Conservation (phyloP, 2,329 filamentous ascomycete genomes). For the Didymella segeticola region DNA sequence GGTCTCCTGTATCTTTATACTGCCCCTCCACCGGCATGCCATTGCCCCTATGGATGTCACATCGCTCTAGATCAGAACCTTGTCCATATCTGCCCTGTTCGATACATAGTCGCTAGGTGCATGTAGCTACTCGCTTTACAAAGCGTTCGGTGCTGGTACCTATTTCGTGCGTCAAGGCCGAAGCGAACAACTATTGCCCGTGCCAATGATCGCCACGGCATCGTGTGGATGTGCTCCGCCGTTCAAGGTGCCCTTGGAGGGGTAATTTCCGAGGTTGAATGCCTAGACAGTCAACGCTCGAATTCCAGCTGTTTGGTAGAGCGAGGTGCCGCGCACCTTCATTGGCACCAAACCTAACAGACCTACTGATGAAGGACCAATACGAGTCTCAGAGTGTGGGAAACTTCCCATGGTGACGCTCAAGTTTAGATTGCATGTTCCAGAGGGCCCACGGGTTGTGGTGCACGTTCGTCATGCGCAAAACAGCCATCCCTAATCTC, state of each 20-base stretch:
- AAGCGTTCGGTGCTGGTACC: slow-evolving; percentile 15
- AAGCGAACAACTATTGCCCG: slow-evolving; percentile 14
- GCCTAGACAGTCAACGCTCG: background rate
- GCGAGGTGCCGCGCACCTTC: background rate
- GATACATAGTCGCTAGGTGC: slow-evolving; percentile 8
- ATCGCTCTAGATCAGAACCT: slow-evolving; percentile 2
- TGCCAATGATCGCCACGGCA: slow-evolving; percentile 13
- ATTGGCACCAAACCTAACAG: background rate
- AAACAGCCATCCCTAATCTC: slow-evolving; percentile 19
- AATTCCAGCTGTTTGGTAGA: background rate
- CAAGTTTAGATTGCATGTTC: slow-evolving; percentile 9
- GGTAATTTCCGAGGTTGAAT: slow-evolving; percentile 17
- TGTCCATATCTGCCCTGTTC: slow-evolving; percentile 1
- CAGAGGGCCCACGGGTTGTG: slow-evolving; percentile 5
- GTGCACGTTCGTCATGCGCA: slow-evolving; percentile 19
- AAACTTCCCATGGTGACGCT: slow-evolving; percentile 2
- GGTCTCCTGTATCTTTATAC: slow-evolving; percentile 13
- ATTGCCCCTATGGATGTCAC: slow-evolving; percentile 9
- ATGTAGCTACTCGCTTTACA: slow-evolving; percentile 5
- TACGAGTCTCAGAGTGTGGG: slow-evolving; percentile 2
- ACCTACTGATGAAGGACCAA: slow-evolving; percentile 8
- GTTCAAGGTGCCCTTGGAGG: slow-evolving; percentile 7
- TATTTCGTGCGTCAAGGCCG: slow-evolving; percentile 4
- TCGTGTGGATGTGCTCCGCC: background rate
- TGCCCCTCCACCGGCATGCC: slow-evolving; percentile 1